Evolutionary conservation across 441 rosid species (phyloP).

Genomic region (Croton setiger): DNA sequence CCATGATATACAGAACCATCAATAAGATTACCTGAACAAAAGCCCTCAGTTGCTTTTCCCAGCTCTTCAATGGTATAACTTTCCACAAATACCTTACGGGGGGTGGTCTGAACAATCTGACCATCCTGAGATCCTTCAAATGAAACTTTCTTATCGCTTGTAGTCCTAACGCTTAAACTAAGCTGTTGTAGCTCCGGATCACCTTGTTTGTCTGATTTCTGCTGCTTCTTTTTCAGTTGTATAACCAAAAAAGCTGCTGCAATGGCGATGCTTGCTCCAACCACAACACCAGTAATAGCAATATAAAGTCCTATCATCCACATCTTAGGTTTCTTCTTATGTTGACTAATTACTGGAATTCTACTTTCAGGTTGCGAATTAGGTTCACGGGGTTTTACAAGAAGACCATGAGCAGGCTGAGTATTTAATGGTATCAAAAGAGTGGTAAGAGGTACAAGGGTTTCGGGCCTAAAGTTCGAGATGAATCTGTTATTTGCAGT

Average conservation of each 20-base stretch:
- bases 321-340: conserved; percentile 46
- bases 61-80: conserved; percentile 58
- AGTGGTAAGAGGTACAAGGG: conserved; percentile 40
- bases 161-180: conserved; percentile 67
- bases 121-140: conserved; percentile 75
- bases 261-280: conserved; percentile 52
- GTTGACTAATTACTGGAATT: conserved; percentile 26
- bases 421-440: conserved; percentile 58
- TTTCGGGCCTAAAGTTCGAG: conserved; percentile 32
- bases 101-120: conserved; percentile 39
- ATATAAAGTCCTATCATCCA: conserved; percentile 51
- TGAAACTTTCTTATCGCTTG: conserved; percentile 82
- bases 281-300: conserved; percentile 45
- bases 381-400: conserved; percentile 36
- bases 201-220: conserved; percentile 27
- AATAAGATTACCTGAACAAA: conserved; percentile 64
- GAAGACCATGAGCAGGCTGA: conserved; percentile 36
- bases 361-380: conserved; percentile 28
- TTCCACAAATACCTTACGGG: conserved; percentile 47
- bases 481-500: conserved; percentile 52
- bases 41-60: conserved; percentile 73
- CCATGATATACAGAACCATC: conserved; percentile 78
- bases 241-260: conserved; percentile 44
- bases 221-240: conserved; percentile 43
- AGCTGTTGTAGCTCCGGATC: conserved; percentile 79